phyloP scores from a whole-genome alignment of 1,139 yeast species.

The Sugiyamaella pinicola region DNA sequence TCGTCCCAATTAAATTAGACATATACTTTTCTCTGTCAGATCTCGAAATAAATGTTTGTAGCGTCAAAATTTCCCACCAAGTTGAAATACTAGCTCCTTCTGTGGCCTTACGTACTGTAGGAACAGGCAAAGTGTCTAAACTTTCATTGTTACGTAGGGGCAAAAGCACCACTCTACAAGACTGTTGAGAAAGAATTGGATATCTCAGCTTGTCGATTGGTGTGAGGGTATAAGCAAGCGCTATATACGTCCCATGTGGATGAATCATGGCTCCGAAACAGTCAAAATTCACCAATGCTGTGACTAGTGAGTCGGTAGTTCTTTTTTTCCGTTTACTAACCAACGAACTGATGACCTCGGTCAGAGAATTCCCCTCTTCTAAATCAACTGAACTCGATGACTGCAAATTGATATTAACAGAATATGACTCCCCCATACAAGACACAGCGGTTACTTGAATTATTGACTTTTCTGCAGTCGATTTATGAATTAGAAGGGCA shows the following conservation, averaged over 20 bases:
- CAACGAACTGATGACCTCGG: constrained; percentile 6
- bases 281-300: constrained; percentile 25
- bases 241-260: constrained; percentile 30
- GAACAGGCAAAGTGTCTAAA: neutral
- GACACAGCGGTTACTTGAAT: constrained; percentile 25
- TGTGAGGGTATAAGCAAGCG: constrained; percentile 27
- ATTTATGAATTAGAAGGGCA: constrained; percentile 8
- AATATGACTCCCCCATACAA: constrained; percentile 27
- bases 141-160: constrained; percentile 23
- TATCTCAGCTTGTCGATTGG: constrained; percentile 29
- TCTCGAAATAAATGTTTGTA: constrained; percentile 22
- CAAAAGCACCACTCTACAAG: constrained; percentile 28
- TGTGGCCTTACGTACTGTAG: constrained; percentile 21
- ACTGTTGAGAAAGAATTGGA: constrained; percentile 32
- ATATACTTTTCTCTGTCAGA: constrained; percentile 20
- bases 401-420: constrained; percentile 18
- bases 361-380: neutral
- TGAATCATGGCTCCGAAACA: constrained; percentile 29
- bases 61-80: constrained; percentile 33
- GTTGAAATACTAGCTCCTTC: constrained; percentile 28
- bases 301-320: constrained; percentile 19
- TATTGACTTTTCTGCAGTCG: constrained; percentile 1
- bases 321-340: constrained; percentile 17
- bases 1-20: neutral
- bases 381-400: neutral